phyloP scores from a whole-genome alignment of 495 filamentous ascomycete species.

The Penicillium maclennaniae region DNA sequence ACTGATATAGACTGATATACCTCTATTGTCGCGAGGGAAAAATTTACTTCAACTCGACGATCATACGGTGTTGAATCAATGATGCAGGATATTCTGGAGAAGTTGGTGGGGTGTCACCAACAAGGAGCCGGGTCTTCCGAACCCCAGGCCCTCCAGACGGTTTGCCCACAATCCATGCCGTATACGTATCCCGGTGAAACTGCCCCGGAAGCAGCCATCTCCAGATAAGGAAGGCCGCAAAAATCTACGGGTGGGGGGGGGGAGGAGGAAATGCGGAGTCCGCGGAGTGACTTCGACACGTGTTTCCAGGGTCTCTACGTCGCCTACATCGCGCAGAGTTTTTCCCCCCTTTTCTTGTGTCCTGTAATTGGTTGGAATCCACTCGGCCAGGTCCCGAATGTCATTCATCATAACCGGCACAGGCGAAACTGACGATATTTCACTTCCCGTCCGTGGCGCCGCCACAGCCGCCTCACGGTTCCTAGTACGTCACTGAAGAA shows the following conservation, averaged over 20 bases:
- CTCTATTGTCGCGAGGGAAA: background rate
- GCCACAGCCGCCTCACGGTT: slow-evolving; percentile 14
- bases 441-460: slow-evolving; percentile 15
- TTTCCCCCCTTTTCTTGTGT: background rate
- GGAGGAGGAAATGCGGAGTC: slow-evolving; percentile 25
- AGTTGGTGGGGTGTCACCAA: slow-evolving; percentile 5
- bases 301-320: background rate
- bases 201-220: slow-evolving; percentile 3
- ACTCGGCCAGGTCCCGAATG: background rate
- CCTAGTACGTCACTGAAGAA: slow-evolving; percentile 19
- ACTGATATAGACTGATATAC: too few relatives aligned
- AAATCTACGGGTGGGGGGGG: slow-evolving; percentile 6
- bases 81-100: slow-evolving; percentile 9
- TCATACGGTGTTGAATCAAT: background rate
- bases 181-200: slow-evolving; percentile 22
- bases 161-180: slow-evolving; percentile 12
- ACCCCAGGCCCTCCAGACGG: slow-evolving; percentile 22
- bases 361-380: background rate
- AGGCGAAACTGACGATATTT: background rate
- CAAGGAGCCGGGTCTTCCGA: slow-evolving; percentile 10
- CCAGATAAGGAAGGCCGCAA: background rate
- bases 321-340: background rate
- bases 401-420: background rate
- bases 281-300: slow-evolving; percentile 5
- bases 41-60: background rate